A percentile compares a stretch with the other conserved stretches of the same genome.
These are phyloP conservation scores for Zygosaccharomyces siamensis DNA, from an alignment of 805 yeast species.

Conservation along the genomic window DNA sequence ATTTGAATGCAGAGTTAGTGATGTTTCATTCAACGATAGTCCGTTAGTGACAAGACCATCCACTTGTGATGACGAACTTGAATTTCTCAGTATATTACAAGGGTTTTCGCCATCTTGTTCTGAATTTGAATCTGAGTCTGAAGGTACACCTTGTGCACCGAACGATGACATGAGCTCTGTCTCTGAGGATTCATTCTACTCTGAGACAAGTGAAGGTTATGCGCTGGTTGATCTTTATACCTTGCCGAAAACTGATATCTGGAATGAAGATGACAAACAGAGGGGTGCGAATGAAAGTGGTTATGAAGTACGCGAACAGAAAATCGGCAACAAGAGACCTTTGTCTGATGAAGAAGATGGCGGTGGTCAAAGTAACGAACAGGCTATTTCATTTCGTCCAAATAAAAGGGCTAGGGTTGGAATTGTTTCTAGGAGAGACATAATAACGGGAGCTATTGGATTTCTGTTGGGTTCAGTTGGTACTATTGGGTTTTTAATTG, in stretches of 20 bases:
- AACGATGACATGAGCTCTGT: background rate
- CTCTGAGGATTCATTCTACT: background rate
- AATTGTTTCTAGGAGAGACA: slow-evolving; percentile 5
- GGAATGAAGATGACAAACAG: background rate
- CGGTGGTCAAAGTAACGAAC: background rate
- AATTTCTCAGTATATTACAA: background rate
- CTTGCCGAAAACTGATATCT: background rate
- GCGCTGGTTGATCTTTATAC: background rate
- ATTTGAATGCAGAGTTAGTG: slow-evolving; percentile 15
- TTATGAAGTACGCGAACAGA: background rate
- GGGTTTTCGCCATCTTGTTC: slow-evolving; percentile 12
- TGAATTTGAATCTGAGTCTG: slow-evolving; percentile 12
- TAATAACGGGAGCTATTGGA: slow-evolving; percentile 12
- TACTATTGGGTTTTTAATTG: slow-evolving; percentile 20
- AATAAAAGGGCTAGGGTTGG: background rate
- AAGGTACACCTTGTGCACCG: slow-evolving; percentile 2
- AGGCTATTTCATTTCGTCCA: background rate
- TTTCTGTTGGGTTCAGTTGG: slow-evolving; percentile 22
- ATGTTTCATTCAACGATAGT: slow-evolving; percentile 19
- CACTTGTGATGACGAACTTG: slow-evolving; percentile 4
- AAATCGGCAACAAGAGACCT: background rate
- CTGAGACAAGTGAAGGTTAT: background rate
- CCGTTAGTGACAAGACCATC: slow-evolving; percentile 18
- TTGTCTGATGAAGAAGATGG: slow-evolving; percentile 1
- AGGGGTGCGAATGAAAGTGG: background rate